Evolutionary conservation across 2,329 filamentous ascomycete genomes (phyloP), one percentile per base, ranked within the genome.

Genomic region (Phialophora tarda): DNA sequence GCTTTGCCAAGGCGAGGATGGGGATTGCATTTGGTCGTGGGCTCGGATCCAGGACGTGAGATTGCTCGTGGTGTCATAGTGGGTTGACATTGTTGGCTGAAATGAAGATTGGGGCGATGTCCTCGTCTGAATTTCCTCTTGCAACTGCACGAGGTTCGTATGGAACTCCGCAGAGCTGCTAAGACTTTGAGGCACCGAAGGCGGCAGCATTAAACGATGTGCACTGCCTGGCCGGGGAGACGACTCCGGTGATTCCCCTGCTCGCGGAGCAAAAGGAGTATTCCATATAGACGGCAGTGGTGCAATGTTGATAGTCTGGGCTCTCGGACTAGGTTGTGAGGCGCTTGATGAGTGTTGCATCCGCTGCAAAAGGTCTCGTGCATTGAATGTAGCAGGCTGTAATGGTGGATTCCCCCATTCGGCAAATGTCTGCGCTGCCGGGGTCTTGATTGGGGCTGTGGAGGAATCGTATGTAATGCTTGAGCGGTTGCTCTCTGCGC

Each of bases 281-380:
- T 79, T 82, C 76, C 78, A 82, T 53, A 84, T 78, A 41, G 78
- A 80, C 10, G 80, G 79, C 5, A 83, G 64, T 8, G 57, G 59
- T 8, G 71, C 69, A 4, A 70, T 61, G 12, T 66, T 69, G 6
- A 55, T 61, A 11, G 55, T 44, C 5, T 67, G 53, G 23, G 66
- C 64, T n/a, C 28, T 51, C 32, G 57, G 32, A 23, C 53, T 57
- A 17, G 65, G 26, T 5, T 64, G 59, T 30, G 64, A 67, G 7
- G 44, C 57, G 23, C 61, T 53, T 3, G 67, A 66, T 7, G 69
- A 61, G n/a, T 56, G 65, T 32, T 68, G 68, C 47, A 72, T 63
- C 38, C 65, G 61, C 50, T 65, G 67, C 26, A 70, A 64, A 17
- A 70, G 48, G 59, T 71, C 71, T 44, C 62, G 50, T 41, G 67